Percentiles rank a stretch among this genome's conserved stretches.
phyloP scores from a whole-genome alignment of 163 green algal genomes.

The Dunaliella salina region DNA sequence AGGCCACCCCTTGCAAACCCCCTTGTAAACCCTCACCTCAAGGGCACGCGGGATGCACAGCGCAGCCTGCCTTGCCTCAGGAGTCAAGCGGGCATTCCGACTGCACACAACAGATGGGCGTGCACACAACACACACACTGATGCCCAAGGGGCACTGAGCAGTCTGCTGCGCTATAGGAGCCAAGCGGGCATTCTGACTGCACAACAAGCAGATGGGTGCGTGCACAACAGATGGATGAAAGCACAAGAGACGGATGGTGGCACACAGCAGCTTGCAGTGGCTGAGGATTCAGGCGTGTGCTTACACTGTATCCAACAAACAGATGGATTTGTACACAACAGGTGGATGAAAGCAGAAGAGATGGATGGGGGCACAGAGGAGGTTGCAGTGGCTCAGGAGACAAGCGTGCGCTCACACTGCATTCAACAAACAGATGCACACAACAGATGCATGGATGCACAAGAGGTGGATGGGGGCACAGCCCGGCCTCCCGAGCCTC shows the following conservation, averaged over 20 bases:
- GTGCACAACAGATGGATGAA: too few species aligned
- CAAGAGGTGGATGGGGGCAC: slow-evolving; percentile 53
- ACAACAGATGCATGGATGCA: slow-evolving; percentile 36
- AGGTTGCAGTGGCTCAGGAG: slow-evolving; percentile 35
- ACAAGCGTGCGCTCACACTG: slow-evolving; percentile 76
- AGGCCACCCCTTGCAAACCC: too few species aligned
- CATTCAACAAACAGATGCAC: slow-evolving; percentile 24
- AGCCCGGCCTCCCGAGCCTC: slow-evolving; percentile 48
- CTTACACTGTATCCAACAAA: too few species aligned
- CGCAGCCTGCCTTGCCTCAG: slow-evolving; percentile 43
- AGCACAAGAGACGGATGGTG: slow-evolving; percentile 51
- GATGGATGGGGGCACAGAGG: slow-evolving; percentile 54
- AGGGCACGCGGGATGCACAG: slow-evolving; percentile 59
- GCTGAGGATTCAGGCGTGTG: slow-evolving; percentile 54
- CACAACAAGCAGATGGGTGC: too few species aligned
- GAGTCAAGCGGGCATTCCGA: slow-evolving; percentile 72
- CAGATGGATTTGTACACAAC: too few species aligned
- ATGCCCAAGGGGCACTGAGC: too few species aligned
- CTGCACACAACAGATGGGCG: too few species aligned
- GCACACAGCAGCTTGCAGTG: slow-evolving; percentile 42
- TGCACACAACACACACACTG: too few species aligned
- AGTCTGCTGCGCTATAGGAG: too few species aligned
- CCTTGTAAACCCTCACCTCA: background rate
- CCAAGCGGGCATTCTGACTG: too few species aligned
- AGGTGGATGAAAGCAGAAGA: slow-evolving; percentile 18